Percentiles rank a stretch among this genome's conserved stretches.
Evolutionary conservation across 371 early-diverging fungal species (phyloP).

Genomic region (Batrachochytrium dendrobatidis): DNA sequence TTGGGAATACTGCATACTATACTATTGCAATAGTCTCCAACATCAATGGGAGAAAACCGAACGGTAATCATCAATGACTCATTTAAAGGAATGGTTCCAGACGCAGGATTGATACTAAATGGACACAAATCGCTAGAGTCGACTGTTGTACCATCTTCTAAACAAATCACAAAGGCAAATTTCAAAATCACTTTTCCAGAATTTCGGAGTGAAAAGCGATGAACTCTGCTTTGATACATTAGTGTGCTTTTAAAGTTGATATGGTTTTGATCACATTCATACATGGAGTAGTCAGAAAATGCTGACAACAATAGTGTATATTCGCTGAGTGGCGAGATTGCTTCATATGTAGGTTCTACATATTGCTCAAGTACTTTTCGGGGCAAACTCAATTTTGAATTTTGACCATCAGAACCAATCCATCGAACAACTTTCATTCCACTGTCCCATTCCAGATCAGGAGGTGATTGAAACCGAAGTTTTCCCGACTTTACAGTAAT

Average conservation of each 20-base stretch:
- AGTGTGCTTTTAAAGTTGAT: slow-evolving; percentile 46
- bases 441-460: slow-evolving; percentile 42
- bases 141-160: slow-evolving; percentile 22
- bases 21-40: slow-evolving; percentile 21
- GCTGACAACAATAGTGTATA: slow-evolving; percentile 27
- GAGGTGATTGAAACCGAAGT: slow-evolving; percentile 22
- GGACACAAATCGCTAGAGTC: slow-evolving; percentile 26
- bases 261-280: slow-evolving; percentile 30
- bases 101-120: slow-evolving; percentile 28
- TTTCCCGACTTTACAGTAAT: slow-evolving; percentile 22
- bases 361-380: slow-evolving; percentile 29
- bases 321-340: slow-evolving; percentile 15
- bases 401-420: slow-evolving; percentile 17
- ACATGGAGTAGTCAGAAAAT: slow-evolving; percentile 39
- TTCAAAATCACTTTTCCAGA: slow-evolving; percentile 31
- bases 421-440: slow-evolving; percentile 32
- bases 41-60: slow-evolving; percentile 42
- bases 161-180: slow-evolving; percentile 24
- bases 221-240: slow-evolving; percentile 46
- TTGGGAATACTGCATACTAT: slow-evolving; percentile 29
- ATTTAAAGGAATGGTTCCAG: slow-evolving; percentile 31
- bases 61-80: slow-evolving; percentile 29
- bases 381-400: too few relatives aligned
- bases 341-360: slow-evolving; percentile 36
- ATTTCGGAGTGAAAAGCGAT: slow-evolving; percentile 34